Evolutionary conservation across 2,329 filamentous ascomycete genomes (phyloP), one percentile per base, ranked within the genome.

Genomic region (Chaetomium globosum): DNA sequence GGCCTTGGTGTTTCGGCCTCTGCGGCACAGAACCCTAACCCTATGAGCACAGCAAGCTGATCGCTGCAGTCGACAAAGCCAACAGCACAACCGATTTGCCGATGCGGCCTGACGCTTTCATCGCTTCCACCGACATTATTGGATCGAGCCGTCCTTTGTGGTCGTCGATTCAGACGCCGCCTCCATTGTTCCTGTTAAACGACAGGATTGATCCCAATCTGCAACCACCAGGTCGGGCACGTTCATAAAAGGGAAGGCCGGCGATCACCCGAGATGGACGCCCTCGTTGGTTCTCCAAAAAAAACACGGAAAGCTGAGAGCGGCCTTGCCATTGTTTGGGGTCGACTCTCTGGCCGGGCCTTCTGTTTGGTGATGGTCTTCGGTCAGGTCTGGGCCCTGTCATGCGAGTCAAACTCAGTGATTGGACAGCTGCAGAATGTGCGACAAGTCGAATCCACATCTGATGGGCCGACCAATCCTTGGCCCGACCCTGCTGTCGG

Each of bases 21-120:
- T 19, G 16, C 49, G 49, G 61, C 54, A 13, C 46, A 46, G 31
- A 56, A 59, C 61, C 61, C 61, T 63, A 63, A 63, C 61, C 61
- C 61, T 58, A 19, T 10, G 23, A 26, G 21, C 54, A 16, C 43
- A 48, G 23, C 55, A 46, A 3, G 16, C 4, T 4, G 13, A 43
- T 43, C 13, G 39, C 16, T 43, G 16, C 16, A 7, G 19, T 5
- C 16, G 26, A 26, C 26, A 26, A 2, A 26, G 26, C 26, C 26
- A 26, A 4, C 26, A 26, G 4, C 26, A 26, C 26, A 26, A 26
- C 26, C 4, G 26, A 26, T 26, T 26, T 26, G 26, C 26, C n/a
- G 9, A 23, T 23, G 10, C 10, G 5, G 46, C 46, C 36, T 16
- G 13, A 13, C 13, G 13, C 31, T 31, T 26, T 26, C 26, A 4